Evolutionary conservation across 345 rosid species (phyloP), one percentile per base, ranked within the genome.

Genomic region (Xanthoceras sorbifolium): DNA sequence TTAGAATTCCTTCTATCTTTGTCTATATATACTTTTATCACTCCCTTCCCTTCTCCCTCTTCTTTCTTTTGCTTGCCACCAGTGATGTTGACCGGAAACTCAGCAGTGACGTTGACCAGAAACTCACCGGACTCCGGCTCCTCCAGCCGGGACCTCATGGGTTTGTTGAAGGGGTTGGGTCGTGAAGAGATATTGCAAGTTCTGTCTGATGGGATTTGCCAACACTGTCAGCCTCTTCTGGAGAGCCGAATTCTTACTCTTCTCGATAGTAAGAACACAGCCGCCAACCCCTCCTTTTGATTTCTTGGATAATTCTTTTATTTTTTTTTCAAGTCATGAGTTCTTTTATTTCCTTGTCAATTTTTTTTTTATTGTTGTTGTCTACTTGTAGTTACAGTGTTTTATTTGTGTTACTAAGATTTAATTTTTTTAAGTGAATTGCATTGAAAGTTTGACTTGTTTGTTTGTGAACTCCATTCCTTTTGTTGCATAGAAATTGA

Each of bases 161-260:
- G 32, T 34, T 14, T 79, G 67, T 20, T 79, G 22, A 67, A 81
- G 70, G 28, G 26, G 28, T 23, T 84, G 71, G 69, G 61, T 0
- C 79, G 54, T 1, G 70, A 81, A 22, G 79, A 84, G 65, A 26
- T 84, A 66, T 52, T 81, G 34, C 73, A 79, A 79, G 55, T 73
- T 66, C 71, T 84, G 11, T 78, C 84, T 18, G 72, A 66, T 9
- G 87, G 77, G 59, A 73, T 84, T 79, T 81, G 85, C 83, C 71
- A 40, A 17, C 81, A 74, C 20, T 84, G 85, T 55, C 68, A 57
- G 11, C 26, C 32, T 66, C 72, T 66, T 52, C 34, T 84, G 60
- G 66, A 67, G 64, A 4, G 29, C 26, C 84, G 76, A 1, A 48
- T 84, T 72, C 73, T 15, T 23, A 12, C 44, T 64, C 22, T 75